Evolutionary conservation across 1,139 yeast species (phyloP).

Genomic region (Suhomyces panamericanus): DNA sequence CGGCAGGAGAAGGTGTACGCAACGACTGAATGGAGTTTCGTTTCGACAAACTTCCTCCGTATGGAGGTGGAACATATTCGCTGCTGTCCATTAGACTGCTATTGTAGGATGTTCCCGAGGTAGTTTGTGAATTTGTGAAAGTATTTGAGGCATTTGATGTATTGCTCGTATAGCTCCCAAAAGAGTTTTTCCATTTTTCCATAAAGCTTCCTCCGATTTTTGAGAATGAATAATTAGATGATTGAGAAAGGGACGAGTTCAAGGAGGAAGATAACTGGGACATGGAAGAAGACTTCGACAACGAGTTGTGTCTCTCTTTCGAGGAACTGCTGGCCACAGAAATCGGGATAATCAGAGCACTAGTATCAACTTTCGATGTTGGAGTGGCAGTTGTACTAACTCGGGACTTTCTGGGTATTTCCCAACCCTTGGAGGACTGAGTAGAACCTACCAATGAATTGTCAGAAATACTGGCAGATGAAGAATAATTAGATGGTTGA

Average conservation of each 20-base stretch:
- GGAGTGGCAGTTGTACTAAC: conserved; percentile 19
- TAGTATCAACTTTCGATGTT: conserved; percentile 16
- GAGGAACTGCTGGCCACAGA: conserved; percentile 19
- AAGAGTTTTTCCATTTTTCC: conserved; percentile 48
- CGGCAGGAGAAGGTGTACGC: conserved; percentile 49
- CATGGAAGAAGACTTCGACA: conserved; percentile 42
- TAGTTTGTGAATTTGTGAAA: conserved; percentile 2
- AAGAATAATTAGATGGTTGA: conserved; percentile 15
- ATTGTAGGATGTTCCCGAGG: conserved; percentile 7
- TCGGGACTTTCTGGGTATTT: conserved; percentile 41
- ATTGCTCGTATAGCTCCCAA: conserved; percentile 19
- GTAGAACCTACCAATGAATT: conserved; percentile 29
- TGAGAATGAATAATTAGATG: conserved; percentile 41
- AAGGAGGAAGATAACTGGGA: conserved; percentile 47
- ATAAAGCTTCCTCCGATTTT: conserved; percentile 47
- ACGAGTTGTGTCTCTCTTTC: conserved; percentile 16
- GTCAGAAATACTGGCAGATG: conserved; percentile 29
- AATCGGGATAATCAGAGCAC: conserved; percentile 26
- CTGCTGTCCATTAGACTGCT: conserved; percentile 9
- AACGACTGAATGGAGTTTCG: conserved; percentile 32
- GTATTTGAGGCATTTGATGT: conserved; percentile 8
- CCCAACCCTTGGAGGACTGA: conserved; percentile 43
- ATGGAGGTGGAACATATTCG: conserved; percentile 21
- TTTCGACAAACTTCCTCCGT: conserved; percentile 24
- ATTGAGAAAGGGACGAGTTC: conserved; percentile 37